Base-by-base conservation (phyloP, 768 basidiomycete species). In the Tricholoma terreum region DNA sequence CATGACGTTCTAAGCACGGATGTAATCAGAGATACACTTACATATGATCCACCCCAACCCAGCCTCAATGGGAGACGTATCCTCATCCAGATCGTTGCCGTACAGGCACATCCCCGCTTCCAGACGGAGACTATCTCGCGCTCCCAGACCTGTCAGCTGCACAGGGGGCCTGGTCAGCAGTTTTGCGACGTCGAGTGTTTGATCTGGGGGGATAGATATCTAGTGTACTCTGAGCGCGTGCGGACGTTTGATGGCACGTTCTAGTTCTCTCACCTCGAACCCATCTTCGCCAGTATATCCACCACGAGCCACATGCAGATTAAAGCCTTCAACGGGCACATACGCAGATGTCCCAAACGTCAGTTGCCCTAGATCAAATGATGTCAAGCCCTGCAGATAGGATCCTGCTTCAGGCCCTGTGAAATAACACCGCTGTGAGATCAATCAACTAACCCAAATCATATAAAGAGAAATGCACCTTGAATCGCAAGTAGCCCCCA, bases 281-380 rank as follows among this genome's bases (percentile, higher is more conserved):
- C 97, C 97, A 71, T 99, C 97, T 74, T 99, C 97, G 10, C 97
- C 97, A 0, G 97, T 98, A 73, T 99, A 99, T 4, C 97, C 97
- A 27, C 94, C 92, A 14, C 97, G 85, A 7, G 94, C 90, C 30
- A 98, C 84, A 67, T 98, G 94, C 34, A 92, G 81, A 67, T 85
- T 86, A 63, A 86, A 84, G 3, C 85, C 87, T 57, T 87, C 87
- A 40, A 97, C 80, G 0, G 89, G 84, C 8, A 92, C 81, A 67
- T 85, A 93, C 0, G 89, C 87, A 17, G 90, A 88, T 59, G 84
- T 86, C 36, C 94, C 94, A 65, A 99, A 98, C 24, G 87, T 89
- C 50, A 98, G 75, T 38, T 78, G 73, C 19, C 75, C 72, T 10
- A 98, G 78, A 70, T 94, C 89, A 63, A 82, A 88, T 9, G 86